These are phyloP conservation scores for Phoma sp. DNA, from an alignment of 2,329 filamentous ascomycete genomes.

Conservation along the genomic window DNA sequence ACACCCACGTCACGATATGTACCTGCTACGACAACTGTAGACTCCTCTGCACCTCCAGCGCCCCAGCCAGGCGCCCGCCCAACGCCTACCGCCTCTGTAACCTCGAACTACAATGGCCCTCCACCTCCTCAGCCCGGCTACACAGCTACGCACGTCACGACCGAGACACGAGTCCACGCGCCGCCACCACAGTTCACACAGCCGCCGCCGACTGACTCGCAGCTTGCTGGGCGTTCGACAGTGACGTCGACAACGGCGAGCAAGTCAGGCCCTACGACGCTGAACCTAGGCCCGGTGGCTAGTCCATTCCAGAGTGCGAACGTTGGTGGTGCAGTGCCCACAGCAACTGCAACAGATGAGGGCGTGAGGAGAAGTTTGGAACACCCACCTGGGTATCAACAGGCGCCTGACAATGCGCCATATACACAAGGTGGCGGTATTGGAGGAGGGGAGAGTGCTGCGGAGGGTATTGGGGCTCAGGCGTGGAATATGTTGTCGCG, in stretches of 20 bases:
- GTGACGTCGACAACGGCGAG: conserved; percentile 31
- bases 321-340: conserved; percentile 25
- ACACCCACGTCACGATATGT: conserved; percentile 43
- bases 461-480: conserved; percentile 39
- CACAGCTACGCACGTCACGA: conserved; percentile 38
- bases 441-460: conserved; percentile 36
- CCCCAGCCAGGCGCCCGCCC: conserved; percentile 53
- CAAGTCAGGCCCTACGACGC: conserved; percentile 46
- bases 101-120: conserved; percentile 21
- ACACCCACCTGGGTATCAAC: conserved; percentile 58
- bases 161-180: conserved; percentile 35
- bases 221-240: conserved; percentile 51
- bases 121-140: conserved; percentile 50
- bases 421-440: conserved; percentile 52
- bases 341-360: conserved; percentile 11
- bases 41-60: conserved; percentile 36
- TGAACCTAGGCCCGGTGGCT: conserved; percentile 48
- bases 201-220: conserved; percentile 48
- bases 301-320: conserved; percentile 38
- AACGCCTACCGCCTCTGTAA: conserved; percentile 26
- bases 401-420: conserved; percentile 51
- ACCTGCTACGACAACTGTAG: conserved; percentile 42
- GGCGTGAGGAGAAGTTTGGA: conserved; percentile 39
- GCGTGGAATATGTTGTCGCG: conserved; percentile 48
- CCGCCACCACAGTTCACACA: conserved; percentile 51